Percentiles rank a stretch among this genome's conserved stretches.
Evolutionary conservation across 108 stramenopile genomes (phyloP).

Genomic region (Aureococcus anophagefferens): DNA sequence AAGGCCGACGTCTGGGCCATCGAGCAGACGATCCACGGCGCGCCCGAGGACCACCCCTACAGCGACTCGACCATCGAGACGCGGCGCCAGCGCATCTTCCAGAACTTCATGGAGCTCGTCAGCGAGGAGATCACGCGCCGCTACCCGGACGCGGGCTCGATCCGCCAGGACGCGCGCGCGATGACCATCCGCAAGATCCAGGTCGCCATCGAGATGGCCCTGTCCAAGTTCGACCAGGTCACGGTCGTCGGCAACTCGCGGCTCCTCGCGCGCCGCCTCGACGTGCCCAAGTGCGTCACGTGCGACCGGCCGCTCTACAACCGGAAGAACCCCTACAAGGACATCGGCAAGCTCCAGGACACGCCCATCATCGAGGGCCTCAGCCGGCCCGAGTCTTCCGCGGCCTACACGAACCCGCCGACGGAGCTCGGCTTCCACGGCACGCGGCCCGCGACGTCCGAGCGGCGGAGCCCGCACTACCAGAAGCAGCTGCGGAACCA

Average conservation of each 20-base stretch:
- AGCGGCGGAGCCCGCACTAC: not conserved
- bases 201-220: not conserved
- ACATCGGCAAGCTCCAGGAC: not conserved
- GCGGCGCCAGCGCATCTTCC: not conserved
- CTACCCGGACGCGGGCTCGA: not conserved
- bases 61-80: not conserved
- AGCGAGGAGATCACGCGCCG: not conserved
- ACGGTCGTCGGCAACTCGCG: not conserved
- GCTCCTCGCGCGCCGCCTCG: not conserved
- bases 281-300: not conserved
- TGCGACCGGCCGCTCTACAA: not conserved
- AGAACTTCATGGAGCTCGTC: not conserved
- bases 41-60: not conserved
- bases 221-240: not conserved
- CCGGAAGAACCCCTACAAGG: not conserved
- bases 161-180: not conserved
- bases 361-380: not conserved
- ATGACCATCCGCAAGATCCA: not conserved
- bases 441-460: not conserved
- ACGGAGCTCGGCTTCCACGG: not conserved
- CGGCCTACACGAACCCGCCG: not conserved
- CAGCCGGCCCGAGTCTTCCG: not conserved
- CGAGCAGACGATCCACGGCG: not conserved
- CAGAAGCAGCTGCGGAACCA: not conserved
- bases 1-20: conserved; percentile 1